Conservation (phyloP, 108 stramenopile genomes). For the Nitzschia sp. region DNA sequence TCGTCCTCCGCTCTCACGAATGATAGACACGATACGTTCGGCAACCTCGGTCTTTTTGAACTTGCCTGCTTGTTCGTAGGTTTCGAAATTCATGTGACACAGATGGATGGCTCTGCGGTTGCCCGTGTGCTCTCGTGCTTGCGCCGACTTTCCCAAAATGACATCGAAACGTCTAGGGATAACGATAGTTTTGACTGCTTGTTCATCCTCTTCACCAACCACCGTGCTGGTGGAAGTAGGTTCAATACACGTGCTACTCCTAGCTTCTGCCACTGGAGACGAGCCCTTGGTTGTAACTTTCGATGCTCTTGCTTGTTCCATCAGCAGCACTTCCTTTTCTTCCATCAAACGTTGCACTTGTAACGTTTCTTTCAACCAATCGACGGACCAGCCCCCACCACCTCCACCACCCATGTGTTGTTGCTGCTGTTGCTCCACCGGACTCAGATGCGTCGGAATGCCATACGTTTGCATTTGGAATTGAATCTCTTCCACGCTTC, state of each 20-base stretch:
- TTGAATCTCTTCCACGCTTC: conserved; percentile 2
- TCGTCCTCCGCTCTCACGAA: conserved; percentile 22
- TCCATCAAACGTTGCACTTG: not conserved
- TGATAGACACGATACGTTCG: conserved; percentile 14
- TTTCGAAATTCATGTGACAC: conserved; percentile 4
- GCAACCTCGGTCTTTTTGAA: conserved; percentile 22
- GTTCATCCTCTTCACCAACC: no score
- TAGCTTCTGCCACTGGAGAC: not conserved
- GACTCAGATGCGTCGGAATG: conserved; percentile 7
- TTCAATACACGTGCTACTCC: not conserved
- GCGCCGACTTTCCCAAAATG: conserved; percentile 1
- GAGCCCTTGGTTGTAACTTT: not conserved
- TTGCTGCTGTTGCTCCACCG: no score
- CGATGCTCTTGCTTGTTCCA: not conserved
- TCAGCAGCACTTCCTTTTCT: not conserved
- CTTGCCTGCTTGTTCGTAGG: conserved; percentile 1
- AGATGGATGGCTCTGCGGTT: conserved; percentile 12
- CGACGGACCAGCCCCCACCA: not conserved
- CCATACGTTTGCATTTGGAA: conserved; percentile 31
- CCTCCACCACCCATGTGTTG: no score
- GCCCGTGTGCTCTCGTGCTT: conserved; percentile 10
- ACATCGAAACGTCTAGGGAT: conserved; percentile 12
- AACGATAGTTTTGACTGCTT: not conserved
- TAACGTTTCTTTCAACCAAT: not conserved
- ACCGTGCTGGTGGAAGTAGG: no score